Conservation (phyloP, 495 filamentous ascomycete genomes). For the Neurospora sp. region DNA sequence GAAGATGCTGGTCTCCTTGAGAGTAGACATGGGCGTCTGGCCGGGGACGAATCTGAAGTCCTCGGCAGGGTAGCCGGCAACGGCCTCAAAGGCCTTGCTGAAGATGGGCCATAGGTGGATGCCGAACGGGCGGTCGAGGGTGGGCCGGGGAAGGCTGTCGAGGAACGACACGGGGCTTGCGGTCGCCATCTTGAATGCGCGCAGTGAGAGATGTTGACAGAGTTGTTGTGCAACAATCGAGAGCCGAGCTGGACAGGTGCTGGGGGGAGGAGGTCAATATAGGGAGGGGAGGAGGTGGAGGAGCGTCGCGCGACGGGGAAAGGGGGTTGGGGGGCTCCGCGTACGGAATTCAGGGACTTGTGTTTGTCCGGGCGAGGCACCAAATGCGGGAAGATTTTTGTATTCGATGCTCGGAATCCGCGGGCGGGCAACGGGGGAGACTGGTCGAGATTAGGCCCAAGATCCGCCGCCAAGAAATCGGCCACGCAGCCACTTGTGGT, state of each 20-base stretch:
- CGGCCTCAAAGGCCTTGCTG: conserved; percentile 64
- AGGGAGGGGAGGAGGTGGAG: background rate
- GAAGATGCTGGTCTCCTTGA: conserved; percentile 52
- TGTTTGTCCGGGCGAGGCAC: background rate
- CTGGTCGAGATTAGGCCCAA: conserved; percentile 8
- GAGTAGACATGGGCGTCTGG: conserved; percentile 59
- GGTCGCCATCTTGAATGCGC: conserved; percentile 28
- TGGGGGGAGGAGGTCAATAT: background rate
- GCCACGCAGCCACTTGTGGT: conserved; percentile 4
- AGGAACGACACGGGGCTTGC: conserved; percentile 43
- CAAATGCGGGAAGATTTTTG: background rate
- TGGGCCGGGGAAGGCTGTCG: conserved; percentile 59
- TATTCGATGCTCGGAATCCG: background rate
- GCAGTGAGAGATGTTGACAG: background rate
- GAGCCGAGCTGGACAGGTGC: background rate
- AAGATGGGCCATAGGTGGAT: conserved; percentile 91
- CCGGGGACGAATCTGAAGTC: conserved; percentile 61
- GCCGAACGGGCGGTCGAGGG: conserved; percentile 86
- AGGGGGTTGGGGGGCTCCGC: background rate
- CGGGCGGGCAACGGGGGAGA: background rate
- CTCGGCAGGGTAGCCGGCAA: conserved; percentile 61
- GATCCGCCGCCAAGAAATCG: conserved; percentile 11
- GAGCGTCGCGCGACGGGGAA: background rate
- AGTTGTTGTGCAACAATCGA: background rate
- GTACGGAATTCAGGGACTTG: conserved; percentile 1